These are phyloP conservation scores for Begonia peltatifolia DNA, from an alignment of 306 rosid genomes.

Conservation along the genomic window DNA sequence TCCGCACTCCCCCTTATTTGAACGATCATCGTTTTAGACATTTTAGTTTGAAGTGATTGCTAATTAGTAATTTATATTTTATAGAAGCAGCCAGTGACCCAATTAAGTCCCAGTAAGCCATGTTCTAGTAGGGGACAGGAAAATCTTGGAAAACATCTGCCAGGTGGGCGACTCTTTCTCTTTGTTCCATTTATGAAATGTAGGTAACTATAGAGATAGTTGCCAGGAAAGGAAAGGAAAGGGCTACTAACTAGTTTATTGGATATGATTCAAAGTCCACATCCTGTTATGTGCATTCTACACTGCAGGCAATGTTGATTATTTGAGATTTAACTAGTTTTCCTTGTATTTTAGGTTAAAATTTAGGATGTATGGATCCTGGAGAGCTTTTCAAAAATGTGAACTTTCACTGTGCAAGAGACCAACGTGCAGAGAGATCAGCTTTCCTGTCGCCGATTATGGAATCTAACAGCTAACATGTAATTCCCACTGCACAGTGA, in stretches of 20 bases:
- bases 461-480: constrained; percentile 7
- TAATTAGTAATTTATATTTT: neutral
- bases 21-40: too few relatives aligned
- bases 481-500: constrained; percentile 1
- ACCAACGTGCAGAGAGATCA: neutral
- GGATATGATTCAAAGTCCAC: neutral
- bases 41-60: too few relatives aligned
- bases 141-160: constrained; percentile 28
- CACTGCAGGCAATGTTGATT: neutral
- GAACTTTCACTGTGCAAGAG: constrained; percentile 1
- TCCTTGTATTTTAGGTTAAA: constrained; percentile 5
- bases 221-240: neutral
- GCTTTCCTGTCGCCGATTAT: constrained; percentile 2
- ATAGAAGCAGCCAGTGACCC: constrained; percentile 41
- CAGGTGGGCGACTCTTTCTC: constrained; percentile 27
- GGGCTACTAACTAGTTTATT: neutral
- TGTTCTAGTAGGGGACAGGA: constrained; percentile 33
- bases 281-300: neutral
- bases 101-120: constrained; percentile 29
- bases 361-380: constrained; percentile 6
- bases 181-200: neutral
- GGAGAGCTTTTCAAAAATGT: neutral
- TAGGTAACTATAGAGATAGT: neutral
- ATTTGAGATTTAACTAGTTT: neutral
- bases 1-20: too few relatives aligned